Percentiles rank a stretch among this genome's conserved stretches.
Conservation (phyloP, 805 yeast species). For the Ogataea trehalophila region DNA sequence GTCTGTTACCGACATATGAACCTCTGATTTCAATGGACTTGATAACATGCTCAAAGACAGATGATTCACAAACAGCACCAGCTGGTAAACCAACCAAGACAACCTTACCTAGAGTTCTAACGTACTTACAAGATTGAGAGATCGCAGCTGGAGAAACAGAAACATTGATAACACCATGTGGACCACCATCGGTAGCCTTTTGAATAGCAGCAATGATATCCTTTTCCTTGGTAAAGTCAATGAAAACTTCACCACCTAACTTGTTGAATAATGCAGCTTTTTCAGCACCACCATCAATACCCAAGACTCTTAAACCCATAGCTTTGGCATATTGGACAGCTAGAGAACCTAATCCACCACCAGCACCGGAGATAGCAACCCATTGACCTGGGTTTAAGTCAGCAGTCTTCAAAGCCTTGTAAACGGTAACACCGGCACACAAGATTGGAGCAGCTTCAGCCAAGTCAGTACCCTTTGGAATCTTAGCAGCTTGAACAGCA, state of each 20-base stretch:
- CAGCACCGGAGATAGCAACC: conserved; percentile 77
- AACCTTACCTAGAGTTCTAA: conserved; percentile 56
- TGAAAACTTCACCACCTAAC: conserved; percentile 60
- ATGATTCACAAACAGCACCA: conserved; percentile 65
- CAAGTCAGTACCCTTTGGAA: conserved; percentile 70
- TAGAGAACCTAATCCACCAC: conserved; percentile 76
- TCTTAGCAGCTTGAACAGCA: conserved; percentile 79
- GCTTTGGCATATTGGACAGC: conserved; percentile 76
- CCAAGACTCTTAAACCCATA: conserved; percentile 68
- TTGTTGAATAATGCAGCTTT: conserved; percentile 49
- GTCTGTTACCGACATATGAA: conserved; percentile 87
- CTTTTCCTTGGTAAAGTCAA: conserved; percentile 46
- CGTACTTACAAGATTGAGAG: conserved; percentile 53
- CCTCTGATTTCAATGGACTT: conserved; percentile 72
- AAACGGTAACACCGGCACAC: conserved; percentile 90
- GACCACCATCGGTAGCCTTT: conserved; percentile 46
- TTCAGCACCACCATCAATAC: conserved; percentile 72
- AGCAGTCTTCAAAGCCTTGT: conserved; percentile 84
- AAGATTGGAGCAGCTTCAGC: conserved; percentile 76
- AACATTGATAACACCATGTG: conserved; percentile 67
- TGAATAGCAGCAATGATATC: conserved; percentile 39
- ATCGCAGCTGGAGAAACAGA: conserved; percentile 54
- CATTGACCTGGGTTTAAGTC: conserved; percentile 72
- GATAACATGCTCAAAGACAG: conserved; percentile 70
- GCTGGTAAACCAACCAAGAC: conserved; percentile 74